These are phyloP conservation scores for Clavariopsis aquatica DNA, from an alignment of 495 filamentous ascomycete genomes.

Conservation along the genomic window DNA sequence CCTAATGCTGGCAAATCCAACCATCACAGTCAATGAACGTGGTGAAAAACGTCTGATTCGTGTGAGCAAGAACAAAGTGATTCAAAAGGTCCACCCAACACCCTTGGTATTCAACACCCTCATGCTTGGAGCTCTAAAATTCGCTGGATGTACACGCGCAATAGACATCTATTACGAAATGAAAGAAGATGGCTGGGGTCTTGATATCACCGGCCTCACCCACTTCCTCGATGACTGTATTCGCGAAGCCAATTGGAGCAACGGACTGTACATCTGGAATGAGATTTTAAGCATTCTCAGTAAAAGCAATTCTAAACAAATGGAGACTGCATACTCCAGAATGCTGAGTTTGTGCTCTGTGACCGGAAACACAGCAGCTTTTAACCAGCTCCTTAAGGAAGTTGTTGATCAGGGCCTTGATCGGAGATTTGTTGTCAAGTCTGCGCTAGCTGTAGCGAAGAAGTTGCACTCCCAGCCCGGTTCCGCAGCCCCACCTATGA, in stretches of 20 bases:
- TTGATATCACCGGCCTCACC: slow-evolving; percentile 35
- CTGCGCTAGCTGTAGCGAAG: not conserved
- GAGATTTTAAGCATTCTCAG: slow-evolving; percentile 31
- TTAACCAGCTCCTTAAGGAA: slow-evolving; percentile 13
- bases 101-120: slow-evolving; percentile 41
- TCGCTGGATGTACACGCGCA: slow-evolving; percentile 41
- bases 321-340: slow-evolving; percentile 14
- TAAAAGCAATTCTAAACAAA: slow-evolving; percentile 2
- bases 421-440: slow-evolving; percentile 3
- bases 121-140: slow-evolving; percentile 41
- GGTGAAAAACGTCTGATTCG: slow-evolving; percentile 29
- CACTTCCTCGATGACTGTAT: slow-evolving; percentile 41
- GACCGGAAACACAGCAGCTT: slow-evolving; percentile 14
- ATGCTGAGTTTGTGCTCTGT: slow-evolving; percentile 31
- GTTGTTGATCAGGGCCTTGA: slow-evolving; percentile 1
- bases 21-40: slow-evolving; percentile 38
- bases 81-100: slow-evolving; percentile 42
- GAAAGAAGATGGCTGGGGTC: slow-evolving; percentile 45
- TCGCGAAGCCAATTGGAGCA: slow-evolving; percentile 34
- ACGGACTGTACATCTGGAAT: slow-evolving; percentile 38
- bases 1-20: slow-evolving; percentile 39
- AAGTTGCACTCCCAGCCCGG: not conserved
- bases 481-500: not conserved
- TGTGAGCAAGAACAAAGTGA: slow-evolving; percentile 35
- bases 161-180: slow-evolving; percentile 40